These are phyloP conservation scores for Boletus rufocinnamomeus DNA, from an alignment of 768 basidiomycete genomes.

Conservation along the genomic window DNA sequence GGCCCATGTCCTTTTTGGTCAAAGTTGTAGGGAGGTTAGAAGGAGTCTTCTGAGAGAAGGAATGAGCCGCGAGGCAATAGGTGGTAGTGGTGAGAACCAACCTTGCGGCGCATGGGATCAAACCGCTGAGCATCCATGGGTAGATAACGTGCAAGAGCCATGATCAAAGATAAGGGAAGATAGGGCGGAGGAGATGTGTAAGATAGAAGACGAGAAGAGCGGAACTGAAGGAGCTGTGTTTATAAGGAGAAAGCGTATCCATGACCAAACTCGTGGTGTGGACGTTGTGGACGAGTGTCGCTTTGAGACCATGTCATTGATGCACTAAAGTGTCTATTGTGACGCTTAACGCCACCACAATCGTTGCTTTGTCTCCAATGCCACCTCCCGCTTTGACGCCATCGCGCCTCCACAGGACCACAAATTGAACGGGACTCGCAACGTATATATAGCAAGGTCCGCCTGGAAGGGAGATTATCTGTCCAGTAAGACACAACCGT, in stretches of 20 bases:
- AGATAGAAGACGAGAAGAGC: slow-evolving; percentile 33
- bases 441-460: slow-evolving; percentile 19
- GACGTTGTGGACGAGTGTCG: slow-evolving; percentile 22
- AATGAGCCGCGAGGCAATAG: slow-evolving; percentile 25
- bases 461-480: slow-evolving; percentile 12
- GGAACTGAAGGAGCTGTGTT: slow-evolving; percentile 29
- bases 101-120: slow-evolving; percentile 33
- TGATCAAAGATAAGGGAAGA: slow-evolving; percentile 33
- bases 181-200: slow-evolving; percentile 25
- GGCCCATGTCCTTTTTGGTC: slow-evolving; percentile 30
- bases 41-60: slow-evolving; percentile 23
- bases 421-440: slow-evolving; percentile 10
- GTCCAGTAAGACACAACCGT: slow-evolving; percentile 15
- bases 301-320: slow-evolving; percentile 28
- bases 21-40: slow-evolving; percentile 13
- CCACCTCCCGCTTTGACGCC: slow-evolving; percentile 25
- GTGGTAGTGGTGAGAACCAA: slow-evolving; percentile 24
- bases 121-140: slow-evolving; percentile 37
- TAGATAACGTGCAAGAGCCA: slow-evolving; percentile 28
- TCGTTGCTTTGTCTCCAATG: slow-evolving; percentile 22
- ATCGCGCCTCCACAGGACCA: slow-evolving; percentile 4
- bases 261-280: slow-evolving; percentile 28
- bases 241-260: slow-evolving; percentile 27
- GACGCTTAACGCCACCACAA: slow-evolving; percentile 14
- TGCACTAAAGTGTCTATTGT: slow-evolving; percentile 22